A percentile compares a stretch with the other conserved stretches of the same genome.
phyloP scores from a whole-genome alignment of 768 basidiomycete genomes.

The Sutorius australiensis region DNA sequence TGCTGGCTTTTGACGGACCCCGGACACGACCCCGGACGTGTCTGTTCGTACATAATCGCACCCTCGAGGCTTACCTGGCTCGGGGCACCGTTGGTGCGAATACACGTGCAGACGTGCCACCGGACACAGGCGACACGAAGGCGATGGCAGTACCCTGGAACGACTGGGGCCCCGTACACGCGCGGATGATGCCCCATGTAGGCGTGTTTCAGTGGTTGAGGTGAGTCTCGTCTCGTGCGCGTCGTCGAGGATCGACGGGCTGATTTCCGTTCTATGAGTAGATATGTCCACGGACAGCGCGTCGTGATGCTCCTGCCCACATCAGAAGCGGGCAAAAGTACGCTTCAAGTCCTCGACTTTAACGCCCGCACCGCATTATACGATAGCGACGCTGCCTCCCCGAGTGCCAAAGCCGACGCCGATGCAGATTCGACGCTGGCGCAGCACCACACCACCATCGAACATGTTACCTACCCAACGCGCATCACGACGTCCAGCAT shows the following conservation, averaged over 20 bases:
- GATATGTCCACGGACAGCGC: constrained; percentile 43
- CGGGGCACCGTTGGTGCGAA: neutral
- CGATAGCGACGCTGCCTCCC: neutral
- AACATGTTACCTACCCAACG: constrained; percentile 11
- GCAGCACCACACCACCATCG: neutral
- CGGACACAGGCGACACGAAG: neutral
- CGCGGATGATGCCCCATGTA: constrained; percentile 31
- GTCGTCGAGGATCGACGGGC: neutral
- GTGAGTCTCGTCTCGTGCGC: constrained; percentile 16
- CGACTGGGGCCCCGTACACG: constrained; percentile 36
- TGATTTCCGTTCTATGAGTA: constrained; percentile 2
- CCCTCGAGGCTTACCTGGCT: constrained; percentile 21
- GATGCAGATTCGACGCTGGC: neutral
- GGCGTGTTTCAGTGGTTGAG: constrained; percentile 40
- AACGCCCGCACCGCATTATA: constrained; percentile 17
- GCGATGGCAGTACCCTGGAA: constrained; percentile 29
- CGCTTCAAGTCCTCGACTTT: constrained; percentile 30
- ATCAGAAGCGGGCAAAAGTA: constrained; percentile 5
- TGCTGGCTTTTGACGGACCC: neutral
- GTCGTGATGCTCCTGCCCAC: constrained; percentile 28
- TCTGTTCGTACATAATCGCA: constrained; percentile 34
- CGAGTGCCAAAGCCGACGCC: too few species aligned
- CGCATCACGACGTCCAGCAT: constrained; percentile 12
- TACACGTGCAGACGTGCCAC: neutral
- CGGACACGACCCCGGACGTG: constrained; percentile 16